Evolutionary conservation across 1,284 basidiomycete species (phyloP), one percentile per base, ranked within the genome.

Genomic region (Apiotrichum veenhuisii): DNA sequence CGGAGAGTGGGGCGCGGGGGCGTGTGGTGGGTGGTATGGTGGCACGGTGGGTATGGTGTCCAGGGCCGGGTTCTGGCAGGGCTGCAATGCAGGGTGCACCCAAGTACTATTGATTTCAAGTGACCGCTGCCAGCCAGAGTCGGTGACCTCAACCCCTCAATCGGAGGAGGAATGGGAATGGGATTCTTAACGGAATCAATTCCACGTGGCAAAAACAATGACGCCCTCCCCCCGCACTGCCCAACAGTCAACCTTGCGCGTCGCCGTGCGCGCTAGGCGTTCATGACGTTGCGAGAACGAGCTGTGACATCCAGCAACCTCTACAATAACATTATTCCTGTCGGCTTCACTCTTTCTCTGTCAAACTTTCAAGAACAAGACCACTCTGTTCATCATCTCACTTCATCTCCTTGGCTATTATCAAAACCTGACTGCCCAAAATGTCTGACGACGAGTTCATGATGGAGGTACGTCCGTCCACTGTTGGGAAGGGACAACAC

Each of bases 401-500:
- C 12, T 30, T 30, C 8, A 23, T 43, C 5, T 23, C 11, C 14
- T 17, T 18, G 12, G 4, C 33, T 25, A 36, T 8, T 3, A 20
- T 20, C 5, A 20, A 4, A 22, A 5, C 5, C 1, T 38, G 27
- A 22, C 18, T 22, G n/a, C 49, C 34, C 60, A 68, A 42, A 34
- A 77, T 77, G 75, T 78, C 75, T 7, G 76, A 77, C 68, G 77
- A 78, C 55, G 77, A 78, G 57, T 78, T 77, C 52, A 75, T 77
- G 73, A 78, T 78, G 77, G 76, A 76, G 52, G 75, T 76, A 48
- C 49, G 73, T 68, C 22, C n/a, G 7, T 2, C 3, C 41, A 12
- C n/a, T 22, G 1, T n/a, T 12, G 5, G 30, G 3, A 9, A 57
- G 17, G 22, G n/a, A 11, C n/a, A 22, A 37, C 26, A n/a, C 65